A percentile compares a stretch with the other conserved stretches of the same genome.
These are phyloP conservation scores for Exophiala dermatitidis DNA, from an alignment of 2,329 filamentous ascomycete species.

Conservation along the genomic window DNA sequence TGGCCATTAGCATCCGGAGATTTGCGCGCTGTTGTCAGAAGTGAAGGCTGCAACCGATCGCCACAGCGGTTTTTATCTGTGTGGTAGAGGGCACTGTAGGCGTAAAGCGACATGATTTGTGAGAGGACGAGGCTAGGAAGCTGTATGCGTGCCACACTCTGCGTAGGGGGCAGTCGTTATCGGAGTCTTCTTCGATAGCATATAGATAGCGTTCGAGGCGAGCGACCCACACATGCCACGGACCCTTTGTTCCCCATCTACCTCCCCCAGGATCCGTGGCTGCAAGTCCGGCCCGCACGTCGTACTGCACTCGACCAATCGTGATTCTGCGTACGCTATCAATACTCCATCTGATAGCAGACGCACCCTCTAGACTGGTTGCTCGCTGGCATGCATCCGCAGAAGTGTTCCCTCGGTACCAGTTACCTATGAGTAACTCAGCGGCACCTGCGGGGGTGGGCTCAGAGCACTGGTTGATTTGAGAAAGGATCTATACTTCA, in stretches of 20 bases:
- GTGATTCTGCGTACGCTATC: neutral
- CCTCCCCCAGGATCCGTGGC: too few relatives aligned
- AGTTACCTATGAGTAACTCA: neutral
- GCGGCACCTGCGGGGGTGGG: too few relatives aligned
- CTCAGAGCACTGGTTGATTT: too few relatives aligned
- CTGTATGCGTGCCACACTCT: neutral
- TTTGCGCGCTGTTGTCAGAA: neutral
- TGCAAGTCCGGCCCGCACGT: too few relatives aligned
- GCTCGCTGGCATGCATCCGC: neutral
- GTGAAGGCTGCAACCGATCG: too few relatives aligned
- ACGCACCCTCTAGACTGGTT: neutral
- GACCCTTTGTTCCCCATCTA: too few relatives aligned
- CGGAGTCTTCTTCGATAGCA: neutral
- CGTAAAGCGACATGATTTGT: conserved; percentile 3
- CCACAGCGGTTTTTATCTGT: neutral
- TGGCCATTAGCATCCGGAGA: neutral
- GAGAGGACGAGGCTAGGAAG: neutral
- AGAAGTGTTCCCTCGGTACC: neutral
- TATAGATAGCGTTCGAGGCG: neutral
- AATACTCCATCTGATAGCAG: neutral
- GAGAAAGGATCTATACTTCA: too few relatives aligned
- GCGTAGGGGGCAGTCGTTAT: conserved; percentile 1
- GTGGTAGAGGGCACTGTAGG: neutral
- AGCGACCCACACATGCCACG: too few relatives aligned
- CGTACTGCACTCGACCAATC: neutral